Base-by-base conservation (phyloP, 2,329 filamentous ascomycete genomes). In the Colletotrichum paranaense region DNA sequence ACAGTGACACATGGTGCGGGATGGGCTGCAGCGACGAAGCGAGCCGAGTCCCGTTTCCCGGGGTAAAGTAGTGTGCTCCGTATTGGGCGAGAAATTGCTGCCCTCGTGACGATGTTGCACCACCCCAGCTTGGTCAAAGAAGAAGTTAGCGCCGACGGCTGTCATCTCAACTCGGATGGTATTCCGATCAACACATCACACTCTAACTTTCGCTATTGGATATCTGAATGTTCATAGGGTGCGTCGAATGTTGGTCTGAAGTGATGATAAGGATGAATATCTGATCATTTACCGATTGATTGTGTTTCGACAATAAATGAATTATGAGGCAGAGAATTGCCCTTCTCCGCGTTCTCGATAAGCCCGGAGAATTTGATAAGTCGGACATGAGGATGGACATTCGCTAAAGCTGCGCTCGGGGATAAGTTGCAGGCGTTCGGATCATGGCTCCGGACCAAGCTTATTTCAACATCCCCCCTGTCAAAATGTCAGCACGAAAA, bases 391-490 rank as follows among this genome's bases (percentile, higher is more conserved):
- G 22, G 38, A 62, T 22, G 11, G 24, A 24, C 38, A 62, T 30
- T 62, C 38, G 58, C 38, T n/a, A 62, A 49, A 9, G 58, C 35
- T 62, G 58, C 58, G 38, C 32, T 26, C 42, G 26, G 38, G 38
- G 59, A 49, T 62, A 28, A 42, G 60, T 35, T 30, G 46, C 46
- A 52, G 46, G 60, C 22, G 46, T 53, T 53, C n/a, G n/a, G 42
- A 53, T 53, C 46, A n/a, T 52, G 22, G 46, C 46, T 63, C 46
- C 28, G 60, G 32, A 4, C 42, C 46, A 53, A 63, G 46, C 46
- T 63, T 53, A 63, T 63, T 35, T 63, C 60, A 26, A 63, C 28
- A 53, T 63, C 28, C n/a, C 30, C 24, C 32, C 42, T n/a, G 42
- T 46, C 42, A 8, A n/a, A 19, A 19, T n/a, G 42, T 46, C 42